These are phyloP conservation scores for Schrenkiella parvula DNA, from an alignment of 345 rosid species.

Conservation along the genomic window DNA sequence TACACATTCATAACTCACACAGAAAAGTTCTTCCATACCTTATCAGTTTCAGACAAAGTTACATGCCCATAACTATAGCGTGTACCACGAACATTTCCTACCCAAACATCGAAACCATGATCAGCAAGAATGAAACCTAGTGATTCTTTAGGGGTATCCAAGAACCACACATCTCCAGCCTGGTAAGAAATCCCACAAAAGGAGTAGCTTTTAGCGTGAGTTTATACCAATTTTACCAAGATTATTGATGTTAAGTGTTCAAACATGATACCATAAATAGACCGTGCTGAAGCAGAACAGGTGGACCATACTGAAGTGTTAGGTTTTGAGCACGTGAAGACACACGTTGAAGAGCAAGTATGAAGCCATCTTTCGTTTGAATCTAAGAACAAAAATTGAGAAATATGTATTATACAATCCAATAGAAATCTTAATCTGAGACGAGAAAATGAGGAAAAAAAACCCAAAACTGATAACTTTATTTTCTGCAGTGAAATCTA, in stretches of 20 bases:
- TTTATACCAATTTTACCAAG: neutral
- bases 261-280: conserved; percentile 68
- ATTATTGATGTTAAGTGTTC: neutral
- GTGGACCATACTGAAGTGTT: conserved; percentile 40
- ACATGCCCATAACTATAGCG: conserved; percentile 80
- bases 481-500: too few relatives aligned
- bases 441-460: neutral
- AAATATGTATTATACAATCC: neutral
- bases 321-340: conserved; percentile 40
- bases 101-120: conserved; percentile 91
- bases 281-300: conserved; percentile 89
- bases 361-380: conserved; percentile 77
- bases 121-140: conserved; percentile 86
- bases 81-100: conserved; percentile 89
- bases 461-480: too few relatives aligned
- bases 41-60: conserved; percentile 60
- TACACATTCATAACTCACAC: neutral
- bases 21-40: conserved; percentile 39
- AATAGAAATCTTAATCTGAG: neutral
- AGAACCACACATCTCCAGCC: conserved; percentile 91
- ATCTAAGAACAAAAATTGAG: conserved; percentile 35
- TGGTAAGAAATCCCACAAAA: conserved; percentile 19
- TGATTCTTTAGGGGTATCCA: conserved; percentile 62
- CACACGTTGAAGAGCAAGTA: conserved; percentile 76
- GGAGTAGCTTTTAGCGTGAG: conserved; percentile 4